Conservation (phyloP, 257 asterid species). For the Nicotiana otophora region DNA sequence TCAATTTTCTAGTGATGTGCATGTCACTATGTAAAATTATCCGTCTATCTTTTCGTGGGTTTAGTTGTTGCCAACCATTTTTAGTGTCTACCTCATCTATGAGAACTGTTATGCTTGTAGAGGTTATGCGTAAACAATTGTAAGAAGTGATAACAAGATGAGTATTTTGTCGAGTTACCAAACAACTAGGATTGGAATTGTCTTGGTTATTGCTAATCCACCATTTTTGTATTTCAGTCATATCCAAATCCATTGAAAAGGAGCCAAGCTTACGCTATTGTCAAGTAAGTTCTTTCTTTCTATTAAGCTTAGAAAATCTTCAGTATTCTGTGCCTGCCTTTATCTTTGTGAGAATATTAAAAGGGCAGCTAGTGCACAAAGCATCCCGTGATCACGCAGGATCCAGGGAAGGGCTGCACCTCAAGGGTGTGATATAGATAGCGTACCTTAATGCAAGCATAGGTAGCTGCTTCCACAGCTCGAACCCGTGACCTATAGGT, state of each 20-base stretch:
- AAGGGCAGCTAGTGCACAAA: too few species aligned
- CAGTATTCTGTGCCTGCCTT: not conserved
- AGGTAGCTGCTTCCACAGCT: too few species aligned
- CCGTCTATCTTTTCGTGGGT: too few species aligned
- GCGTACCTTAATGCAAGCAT: too few species aligned
- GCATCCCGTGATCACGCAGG: too few species aligned
- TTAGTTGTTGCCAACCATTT: not conserved
- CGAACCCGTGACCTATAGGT: too few species aligned
- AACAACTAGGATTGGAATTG: not conserved
- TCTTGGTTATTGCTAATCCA: not conserved
- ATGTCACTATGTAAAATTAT: not conserved
- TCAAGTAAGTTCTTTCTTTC: slow-evolving; percentile 52
- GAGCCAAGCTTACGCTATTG: slow-evolving; percentile 77
- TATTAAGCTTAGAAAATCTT: not conserved
- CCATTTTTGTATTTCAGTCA: slow-evolving; percentile 35
- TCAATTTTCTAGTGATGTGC: not conserved
- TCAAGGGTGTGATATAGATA: too few species aligned
- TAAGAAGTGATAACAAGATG: not conserved
- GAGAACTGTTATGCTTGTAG: not conserved
- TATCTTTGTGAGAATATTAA: not conserved
- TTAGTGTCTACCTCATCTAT: not conserved
- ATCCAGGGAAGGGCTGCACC: too few species aligned
- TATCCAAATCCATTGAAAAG: slow-evolving; percentile 69
- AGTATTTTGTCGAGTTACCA: not conserved
- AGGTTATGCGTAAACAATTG: not conserved